Conservation (phyloP, 106 monocot species). For the Chionographis japonica region DNA sequence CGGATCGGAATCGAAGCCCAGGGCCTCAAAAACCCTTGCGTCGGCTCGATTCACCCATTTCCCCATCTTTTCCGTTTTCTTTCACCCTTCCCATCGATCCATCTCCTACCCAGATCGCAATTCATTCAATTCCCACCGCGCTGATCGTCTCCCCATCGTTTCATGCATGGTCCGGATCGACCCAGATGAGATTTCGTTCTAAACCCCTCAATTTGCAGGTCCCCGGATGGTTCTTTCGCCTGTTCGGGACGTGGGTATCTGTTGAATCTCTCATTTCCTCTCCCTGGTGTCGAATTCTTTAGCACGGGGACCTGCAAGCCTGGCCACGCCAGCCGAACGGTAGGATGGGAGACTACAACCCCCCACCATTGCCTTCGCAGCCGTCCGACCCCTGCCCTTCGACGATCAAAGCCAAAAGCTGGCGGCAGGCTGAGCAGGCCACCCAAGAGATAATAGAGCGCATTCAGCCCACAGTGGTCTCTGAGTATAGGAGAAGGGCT, state of each 20-base stretch:
- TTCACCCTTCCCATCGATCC: too few relatives aligned
- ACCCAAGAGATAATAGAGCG: constrained; percentile 33
- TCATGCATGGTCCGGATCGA: constrained; percentile 2
- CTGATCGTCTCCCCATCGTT: constrained; percentile 9
- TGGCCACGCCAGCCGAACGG: constrained; percentile 14
- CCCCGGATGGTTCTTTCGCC: background rate
- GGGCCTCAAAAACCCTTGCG: too few relatives aligned
- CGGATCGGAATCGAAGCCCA: too few relatives aligned
- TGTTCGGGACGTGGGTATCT: background rate
- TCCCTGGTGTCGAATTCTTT: background rate
- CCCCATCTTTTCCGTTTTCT: too few relatives aligned
- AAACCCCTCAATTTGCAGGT: constrained; percentile 3
- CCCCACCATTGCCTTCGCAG: constrained; percentile 1
- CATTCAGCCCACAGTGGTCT: constrained; percentile 47
- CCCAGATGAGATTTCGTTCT: constrained; percentile 3
- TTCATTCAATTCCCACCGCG: too few relatives aligned
- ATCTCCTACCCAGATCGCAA: too few relatives aligned
- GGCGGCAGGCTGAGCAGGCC: constrained; percentile 35
- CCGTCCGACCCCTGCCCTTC: constrained; percentile 22
- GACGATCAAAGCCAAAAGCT: constrained; percentile 23
- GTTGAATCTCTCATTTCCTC: background rate
- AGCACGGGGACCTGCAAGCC: constrained; percentile 39
- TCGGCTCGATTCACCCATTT: too few relatives aligned
- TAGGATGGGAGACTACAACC: background rate
- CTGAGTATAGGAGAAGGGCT: constrained; percentile 41